A percentile compares a stretch with the other conserved stretches of the same genome.
These are phyloP conservation scores for Trametes punicea DNA, from an alignment of 768 basidiomycete species.

Conservation along the genomic window DNA sequence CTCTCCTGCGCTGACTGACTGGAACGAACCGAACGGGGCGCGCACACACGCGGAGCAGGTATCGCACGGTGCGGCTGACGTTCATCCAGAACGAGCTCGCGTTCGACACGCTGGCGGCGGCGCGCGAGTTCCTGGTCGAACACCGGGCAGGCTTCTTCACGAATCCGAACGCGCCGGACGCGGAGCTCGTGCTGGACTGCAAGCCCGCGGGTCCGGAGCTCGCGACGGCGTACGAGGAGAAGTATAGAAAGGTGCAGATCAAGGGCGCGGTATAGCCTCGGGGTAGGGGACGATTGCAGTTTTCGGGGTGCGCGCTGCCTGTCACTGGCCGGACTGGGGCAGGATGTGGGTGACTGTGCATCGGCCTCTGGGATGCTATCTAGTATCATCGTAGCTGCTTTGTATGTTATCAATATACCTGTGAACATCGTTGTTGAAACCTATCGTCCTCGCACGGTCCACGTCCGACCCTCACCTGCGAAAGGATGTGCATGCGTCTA, in stretches of 20 bases:
- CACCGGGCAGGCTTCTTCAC: slow-evolving; percentile 68
- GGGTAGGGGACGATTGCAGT: not conserved
- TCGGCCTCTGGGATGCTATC: slow-evolving; percentile 1
- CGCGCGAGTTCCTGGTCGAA: slow-evolving; percentile 65
- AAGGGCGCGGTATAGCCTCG: slow-evolving; percentile 78
- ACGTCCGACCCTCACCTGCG: too few relatives aligned
- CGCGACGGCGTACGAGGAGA: slow-evolving; percentile 66
- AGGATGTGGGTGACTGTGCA: too few relatives aligned
- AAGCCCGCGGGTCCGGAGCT: slow-evolving; percentile 57
- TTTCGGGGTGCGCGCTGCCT: not conserved
- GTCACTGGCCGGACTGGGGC: too few relatives aligned
- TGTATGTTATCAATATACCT: slow-evolving; percentile 15
- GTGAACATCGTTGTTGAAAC: not conserved
- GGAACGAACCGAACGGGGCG: not conserved
- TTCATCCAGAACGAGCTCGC: slow-evolving; percentile 82
- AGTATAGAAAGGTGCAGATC: slow-evolving; percentile 84
- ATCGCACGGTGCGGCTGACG: slow-evolving; percentile 69
- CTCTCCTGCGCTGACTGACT: not conserved
- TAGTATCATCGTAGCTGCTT: slow-evolving; percentile 4
- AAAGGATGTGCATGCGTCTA: too few relatives aligned
- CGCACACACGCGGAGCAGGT: slow-evolving; percentile 48
- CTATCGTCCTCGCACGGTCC: not conserved
- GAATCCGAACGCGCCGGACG: slow-evolving; percentile 59
- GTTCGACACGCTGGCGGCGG: slow-evolving; percentile 65
- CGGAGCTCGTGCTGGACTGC: slow-evolving; percentile 69